A percentile compares a stretch with the other conserved stretches of the same genome.
These are phyloP conservation scores for Hortiboletus campestris DNA, from an alignment of 768 basidiomycete genomes.

Conservation along the genomic window DNA sequence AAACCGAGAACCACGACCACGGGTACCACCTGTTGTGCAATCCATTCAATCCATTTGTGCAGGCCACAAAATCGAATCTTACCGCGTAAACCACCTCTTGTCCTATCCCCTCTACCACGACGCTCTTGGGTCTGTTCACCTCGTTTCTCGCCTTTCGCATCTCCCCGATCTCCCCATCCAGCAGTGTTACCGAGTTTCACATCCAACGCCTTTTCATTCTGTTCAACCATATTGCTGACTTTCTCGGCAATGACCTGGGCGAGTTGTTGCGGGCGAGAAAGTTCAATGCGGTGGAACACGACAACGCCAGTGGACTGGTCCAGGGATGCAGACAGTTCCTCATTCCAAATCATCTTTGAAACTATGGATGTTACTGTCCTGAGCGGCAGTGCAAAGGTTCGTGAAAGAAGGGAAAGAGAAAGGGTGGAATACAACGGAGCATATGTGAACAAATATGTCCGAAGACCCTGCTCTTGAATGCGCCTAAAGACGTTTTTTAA, in stretches of 20 bases:
- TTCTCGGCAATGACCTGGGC: slow-evolving; percentile 88
- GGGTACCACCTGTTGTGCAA: slow-evolving; percentile 48
- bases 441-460: slow-evolving; percentile 96
- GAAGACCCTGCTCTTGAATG: slow-evolving; percentile 95
- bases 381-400: slow-evolving; percentile 81
- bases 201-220: slow-evolving; percentile 89
- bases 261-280: slow-evolving; percentile 86
- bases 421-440: slow-evolving; percentile 90
- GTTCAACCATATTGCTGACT: slow-evolving; percentile 80
- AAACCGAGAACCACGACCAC: slow-evolving; percentile 78
- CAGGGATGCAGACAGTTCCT: slow-evolving; percentile 89
- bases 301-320: slow-evolving; percentile 90
- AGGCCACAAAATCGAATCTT: slow-evolving; percentile 19
- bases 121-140: slow-evolving; percentile 79
- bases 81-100: slow-evolving; percentile 59
- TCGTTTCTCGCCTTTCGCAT: slow-evolving; percentile 68
- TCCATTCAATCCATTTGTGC: not conserved
- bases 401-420: slow-evolving; percentile 82
- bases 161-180: slow-evolving; percentile 52
- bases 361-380: slow-evolving; percentile 79
- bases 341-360: slow-evolving; percentile 98
- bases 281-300: slow-evolving; percentile 90
- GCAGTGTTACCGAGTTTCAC: slow-evolving; percentile 69
- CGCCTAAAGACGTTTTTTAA: slow-evolving; percentile 52
- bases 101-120: slow-evolving; percentile 64